Base-by-base conservation (phyloP, 2,329 filamentous ascomycete genomes). In the Dothistroma pini region DNA sequence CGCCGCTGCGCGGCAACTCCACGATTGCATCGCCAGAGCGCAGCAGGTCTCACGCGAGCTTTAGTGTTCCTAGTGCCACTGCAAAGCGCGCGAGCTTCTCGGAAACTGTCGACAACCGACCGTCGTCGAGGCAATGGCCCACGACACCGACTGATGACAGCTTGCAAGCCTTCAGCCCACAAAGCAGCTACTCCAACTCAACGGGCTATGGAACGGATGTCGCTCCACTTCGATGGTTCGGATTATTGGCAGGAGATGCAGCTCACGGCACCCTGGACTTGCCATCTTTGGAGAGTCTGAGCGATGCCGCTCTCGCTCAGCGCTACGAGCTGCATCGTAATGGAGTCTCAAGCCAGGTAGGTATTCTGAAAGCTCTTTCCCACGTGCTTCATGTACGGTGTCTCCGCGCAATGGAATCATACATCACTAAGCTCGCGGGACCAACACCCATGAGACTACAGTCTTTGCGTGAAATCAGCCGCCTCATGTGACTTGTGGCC, bases 151-250 rank as follows among this genome's bases (percentile, higher is more conserved):
- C 41, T 6, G 61, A 66, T 29, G 69, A 70, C 16, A 54, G 55
- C n/a, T 44, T 64, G 25, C 62, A 66, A 14, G 63, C 61, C 8
- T 60, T 57, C 10, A 70, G 69, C 53, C 69, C 69, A 8, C 67
- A 68, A 47, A 71, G 69, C 55, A 69, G 38, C 51, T 69, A 67
- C 47, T 68, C 68, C 54, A 67, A 62, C 49, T 71, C 66, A 8
- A 69, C 69, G n/a, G 66, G 62, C 7, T 71, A 71, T 54, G 70
- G 69, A 16, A 65, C 75, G 14, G 76, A 79, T 50, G 73, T 76
- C 14, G 79, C 78, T n/a, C 78, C 79, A 5, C 68, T 80, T 54
- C 76, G 78, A 63, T 82, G 79, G 77, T 81, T 81, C 63, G 79
- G 80, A 53, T 68, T 81, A 5, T 72, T 80, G 58, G 78, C 78